Evolutionary conservation across 345 rosid species (phyloP), one percentile per base, ranked within the genome.

Genomic region (Acer negundo): DNA sequence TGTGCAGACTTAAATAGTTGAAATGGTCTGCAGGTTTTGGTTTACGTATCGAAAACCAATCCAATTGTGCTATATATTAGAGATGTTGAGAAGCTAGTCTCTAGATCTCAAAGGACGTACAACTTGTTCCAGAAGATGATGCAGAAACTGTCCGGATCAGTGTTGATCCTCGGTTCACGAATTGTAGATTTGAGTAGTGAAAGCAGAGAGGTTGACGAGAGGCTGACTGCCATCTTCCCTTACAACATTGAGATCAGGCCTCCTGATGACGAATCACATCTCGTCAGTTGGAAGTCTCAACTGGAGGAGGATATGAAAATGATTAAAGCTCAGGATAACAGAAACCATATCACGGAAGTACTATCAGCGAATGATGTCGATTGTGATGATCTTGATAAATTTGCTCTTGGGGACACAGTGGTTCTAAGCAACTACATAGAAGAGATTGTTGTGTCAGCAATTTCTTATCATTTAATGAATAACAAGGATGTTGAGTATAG

Each of bases 271-370:
- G 95, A 92, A 86, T 86, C 63, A 26, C 91, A 88, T 83, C 85
- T 85, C 10, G 93, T 94, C 72, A 96, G 93, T 89, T 94, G 98
- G 98, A 96, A 96, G 70, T 86, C 92, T 20, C 97, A 91, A 79
- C 88, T 96, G 51, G 98, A 94, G 80, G 86, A 89, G n/a, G 99
- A 94, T 80, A 96, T 96, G 99, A 94, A 90, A 86, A 90, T 81
- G 93, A 91, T 96, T 67, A 91, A 91, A 87, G 90, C 93, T 79
- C 95, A 89, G 78, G 99, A 96, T 68, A 96, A 94, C 55, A 87
- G 89, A 78, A 96, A 91, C 80, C 98, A 96, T 72, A 89, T 96
- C 80, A 82, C 87, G 87, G 98, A 96, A 83, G 98, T 96, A 59
- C 92, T 96, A 59, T 91, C 97, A 3, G 87, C 89, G 9, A 96